These are phyloP conservation scores for Phytophthora kernoviae DNA, from an alignment of 352 stramenopile genomes.

Conservation along the genomic window DNA sequence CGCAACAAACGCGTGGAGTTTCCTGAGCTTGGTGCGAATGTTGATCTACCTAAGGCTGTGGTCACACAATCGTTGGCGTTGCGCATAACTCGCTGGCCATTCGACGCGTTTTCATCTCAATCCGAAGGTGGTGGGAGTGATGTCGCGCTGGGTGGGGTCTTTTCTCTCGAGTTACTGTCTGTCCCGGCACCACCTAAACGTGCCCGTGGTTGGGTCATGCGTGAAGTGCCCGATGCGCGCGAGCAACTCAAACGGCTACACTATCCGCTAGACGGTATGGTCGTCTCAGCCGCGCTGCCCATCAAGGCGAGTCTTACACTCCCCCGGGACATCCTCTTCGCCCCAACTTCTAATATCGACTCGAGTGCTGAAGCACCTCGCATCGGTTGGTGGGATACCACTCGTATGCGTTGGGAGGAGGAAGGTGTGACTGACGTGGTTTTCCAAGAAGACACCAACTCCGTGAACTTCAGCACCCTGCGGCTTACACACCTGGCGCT, in stretches of 20 bases:
- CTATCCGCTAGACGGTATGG: conserved; percentile 79
- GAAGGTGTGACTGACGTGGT: conserved; percentile 75
- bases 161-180: conserved; percentile 70
- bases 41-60: conserved; percentile 82
- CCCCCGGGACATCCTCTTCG: conserved; percentile 59
- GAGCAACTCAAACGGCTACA: conserved; percentile 68
- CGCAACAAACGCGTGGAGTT: conserved; percentile 85
- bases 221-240: conserved; percentile 57
- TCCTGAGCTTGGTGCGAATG: conserved; percentile 53
- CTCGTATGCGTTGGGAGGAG: conserved; percentile 63
- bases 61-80: conserved; percentile 80
- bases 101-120: conserved; percentile 45
- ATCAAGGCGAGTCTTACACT: conserved; percentile 68
- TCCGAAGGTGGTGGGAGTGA: conserved; percentile 25
- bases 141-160: conserved; percentile 65
- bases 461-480: conserved; percentile 75
- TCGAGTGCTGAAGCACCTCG: conserved; percentile 32
- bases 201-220: conserved; percentile 78
- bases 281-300: conserved; percentile 63
- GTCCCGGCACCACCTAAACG: conserved; percentile 72
- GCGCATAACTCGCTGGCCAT: conserved; percentile 65
- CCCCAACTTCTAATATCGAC: conserved; percentile 3
- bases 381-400: conserved; percentile 73
- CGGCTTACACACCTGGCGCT: conserved; percentile 76
- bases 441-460: conserved; percentile 59